Evolutionary conservation across 2,329 filamentous ascomycete genomes (phyloP), one percentile per base, ranked within the genome.

Genomic region (Penicillium expansum): DNA sequence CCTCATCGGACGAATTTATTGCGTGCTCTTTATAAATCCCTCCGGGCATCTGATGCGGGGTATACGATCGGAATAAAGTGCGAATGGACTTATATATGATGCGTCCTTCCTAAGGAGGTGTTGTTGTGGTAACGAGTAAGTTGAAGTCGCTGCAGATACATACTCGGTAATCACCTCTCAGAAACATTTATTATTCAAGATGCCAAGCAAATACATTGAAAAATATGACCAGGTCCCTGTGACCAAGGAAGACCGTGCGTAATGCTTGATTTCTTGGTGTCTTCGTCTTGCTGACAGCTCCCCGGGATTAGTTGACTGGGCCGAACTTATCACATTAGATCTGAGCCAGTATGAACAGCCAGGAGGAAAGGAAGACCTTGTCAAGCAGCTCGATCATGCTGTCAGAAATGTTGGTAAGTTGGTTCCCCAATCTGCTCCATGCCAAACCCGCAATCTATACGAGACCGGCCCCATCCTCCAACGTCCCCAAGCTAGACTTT

Each of bases 281-380:
- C 20, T 35, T 16, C 70, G 66, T 33, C 4, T 42, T 43, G n/a
- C 56, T 65, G 37, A 68, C 30, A 2, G 9, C 14, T 9, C 0
- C 2, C 20, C 78, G 16, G 20, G 5, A 42, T 73, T 37, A 73
- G 69, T 73, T 44, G 69, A 71, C 29, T 86, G 82, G 81, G 80
- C 83, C 1, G 82, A 86, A 55, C 76, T 86, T 1, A 76, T 82
- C 5, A 85, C 82, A 1, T 76, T 86, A 11, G 83, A 86, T 57
- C 75, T 86, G 0, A 77, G 78, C 33, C 76, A 78, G 35, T 86
- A 82, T 62, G 78, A 82, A 29, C 71, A 78, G 33, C 81, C 82
- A 0, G 81, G 79, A 1, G 83, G 83, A 4, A 85, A 84, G 62
- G 74, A 83, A 59, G 72, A 73, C 38, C 71, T 86, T 0, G 80